Evolutionary conservation across 2,329 filamentous ascomycete genomes (phyloP).

Genomic region (Clonostachys chloroleuca): DNA sequence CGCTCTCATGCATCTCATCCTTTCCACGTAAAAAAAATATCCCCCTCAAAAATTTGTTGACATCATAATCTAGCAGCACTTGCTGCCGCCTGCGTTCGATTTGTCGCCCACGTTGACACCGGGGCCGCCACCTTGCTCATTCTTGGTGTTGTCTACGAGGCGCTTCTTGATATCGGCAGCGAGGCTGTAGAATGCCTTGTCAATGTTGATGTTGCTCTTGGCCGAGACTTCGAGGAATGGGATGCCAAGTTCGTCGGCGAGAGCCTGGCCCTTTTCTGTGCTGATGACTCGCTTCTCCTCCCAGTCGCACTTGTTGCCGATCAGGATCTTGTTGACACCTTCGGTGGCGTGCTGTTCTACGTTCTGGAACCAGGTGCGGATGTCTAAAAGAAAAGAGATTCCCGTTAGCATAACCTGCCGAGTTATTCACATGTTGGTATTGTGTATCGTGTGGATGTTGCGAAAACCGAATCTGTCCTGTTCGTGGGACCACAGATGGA

Average conservation of each 20-base stretch:
- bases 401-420: constrained; percentile 3
- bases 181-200: constrained; percentile 95
- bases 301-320: constrained; percentile 99
- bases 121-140: constrained; percentile 54
- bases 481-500: no score
- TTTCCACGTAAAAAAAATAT: not conserved
- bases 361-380: constrained; percentile 99
- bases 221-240: constrained; percentile 98
- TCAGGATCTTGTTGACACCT: constrained; percentile 99
- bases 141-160: constrained; percentile 86
- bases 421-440: not conserved
- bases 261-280: constrained; percentile 85
- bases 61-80: constrained; percentile 66
- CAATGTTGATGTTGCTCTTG: constrained; percentile 99
- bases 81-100: constrained; percentile 50
- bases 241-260: constrained; percentile 94
- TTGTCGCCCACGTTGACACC: constrained; percentile 68
- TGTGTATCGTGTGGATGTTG: no score
- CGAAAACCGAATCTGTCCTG: no score
- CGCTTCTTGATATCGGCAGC: constrained; percentile 98
- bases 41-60: not conserved
- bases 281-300: constrained; percentile 96
- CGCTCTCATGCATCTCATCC: no score
- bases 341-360: constrained; percentile 97
- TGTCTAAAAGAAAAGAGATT: constrained; percentile 57